These are phyloP conservation scores for Furculomyces boomerangus DNA, from an alignment of 371 early-diverging fungal genomes.

Conservation along the genomic window DNA sequence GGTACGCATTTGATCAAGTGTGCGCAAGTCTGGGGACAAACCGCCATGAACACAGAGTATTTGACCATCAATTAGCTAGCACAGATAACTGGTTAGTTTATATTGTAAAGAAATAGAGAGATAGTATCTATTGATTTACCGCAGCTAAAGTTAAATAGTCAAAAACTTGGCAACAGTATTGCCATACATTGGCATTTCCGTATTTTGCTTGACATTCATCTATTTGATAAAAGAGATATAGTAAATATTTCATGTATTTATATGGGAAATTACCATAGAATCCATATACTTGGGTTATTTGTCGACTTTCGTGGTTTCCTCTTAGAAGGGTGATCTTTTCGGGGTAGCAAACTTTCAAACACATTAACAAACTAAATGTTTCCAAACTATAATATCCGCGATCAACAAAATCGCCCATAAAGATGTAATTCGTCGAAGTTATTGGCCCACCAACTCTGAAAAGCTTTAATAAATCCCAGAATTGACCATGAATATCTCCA, in stretches of 20 bases:
- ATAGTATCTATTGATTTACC: no score
- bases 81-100: background rate
- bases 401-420: constrained; percentile 99
- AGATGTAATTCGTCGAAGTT: constrained; percentile 93
- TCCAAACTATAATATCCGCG: constrained; percentile 97
- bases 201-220: constrained; percentile 96
- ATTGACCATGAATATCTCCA: constrained; percentile 98
- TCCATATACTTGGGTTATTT: constrained; percentile 99
- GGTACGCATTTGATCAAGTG: constrained; percentile 92
- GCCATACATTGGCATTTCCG: constrained; percentile 97
- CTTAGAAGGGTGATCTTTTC: constrained; percentile 93
- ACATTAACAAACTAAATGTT: constrained; percentile 85
- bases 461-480: constrained; percentile 94
- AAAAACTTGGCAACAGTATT: constrained; percentile 96
- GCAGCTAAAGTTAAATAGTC: constrained; percentile 97
- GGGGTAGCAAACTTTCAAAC: constrained; percentile 87
- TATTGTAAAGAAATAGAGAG: no score
- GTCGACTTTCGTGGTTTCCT: constrained; percentile 98
- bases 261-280: constrained; percentile 51
- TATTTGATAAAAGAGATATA: constrained; percentile 1
- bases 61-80: constrained; percentile 61
- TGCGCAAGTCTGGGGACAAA: constrained; percentile 90
- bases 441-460: constrained; percentile 96
- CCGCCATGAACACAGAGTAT: constrained; percentile 99
- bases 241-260: constrained; percentile 4